Conservation (phyloP, 2,329 filamentous ascomycete genomes). For the Aspergillus jensenii region DNA sequence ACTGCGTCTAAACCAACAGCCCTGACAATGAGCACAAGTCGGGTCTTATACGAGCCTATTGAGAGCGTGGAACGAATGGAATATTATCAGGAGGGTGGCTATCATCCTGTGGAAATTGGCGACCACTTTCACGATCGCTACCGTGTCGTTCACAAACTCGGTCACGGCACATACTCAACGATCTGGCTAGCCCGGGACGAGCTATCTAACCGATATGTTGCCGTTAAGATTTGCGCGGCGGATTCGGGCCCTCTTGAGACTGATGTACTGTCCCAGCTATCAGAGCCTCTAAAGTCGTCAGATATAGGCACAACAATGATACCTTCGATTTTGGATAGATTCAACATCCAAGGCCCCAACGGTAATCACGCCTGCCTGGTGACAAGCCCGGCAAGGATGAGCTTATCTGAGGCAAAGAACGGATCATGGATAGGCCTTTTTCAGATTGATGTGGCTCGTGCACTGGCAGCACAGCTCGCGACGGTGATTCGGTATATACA, state of each 20-base stretch:
- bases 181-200: conserved; percentile 28
- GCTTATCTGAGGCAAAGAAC: conserved; percentile 20
- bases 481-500: conserved; percentile 30
- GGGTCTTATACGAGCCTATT: not conserved
- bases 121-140: conserved; percentile 33
- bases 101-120: conserved; percentile 29
- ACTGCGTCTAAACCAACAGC: not conserved
- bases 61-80: not conserved
- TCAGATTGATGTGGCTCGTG: conserved; percentile 22
- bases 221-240: conserved; percentile 27
- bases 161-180: conserved; percentile 39
- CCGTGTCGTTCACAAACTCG: conserved; percentile 42
- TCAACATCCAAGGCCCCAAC: conserved; percentile 25
- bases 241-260: conserved; percentile 14
- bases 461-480: conserved; percentile 26
- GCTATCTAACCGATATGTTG: conserved; percentile 22
- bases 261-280: not conserved
- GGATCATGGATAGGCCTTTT: conserved; percentile 25
- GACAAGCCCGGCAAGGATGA: conserved; percentile 18
- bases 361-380: conserved; percentile 26
- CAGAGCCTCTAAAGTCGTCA: not conserved
- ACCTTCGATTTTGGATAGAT: conserved; percentile 20
- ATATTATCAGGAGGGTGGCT: conserved; percentile 26
- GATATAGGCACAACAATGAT: not conserved
- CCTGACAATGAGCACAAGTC: not conserved